Base-by-base conservation (phyloP, 257 asterid species). In the Solanum infundibuliforme region DNA sequence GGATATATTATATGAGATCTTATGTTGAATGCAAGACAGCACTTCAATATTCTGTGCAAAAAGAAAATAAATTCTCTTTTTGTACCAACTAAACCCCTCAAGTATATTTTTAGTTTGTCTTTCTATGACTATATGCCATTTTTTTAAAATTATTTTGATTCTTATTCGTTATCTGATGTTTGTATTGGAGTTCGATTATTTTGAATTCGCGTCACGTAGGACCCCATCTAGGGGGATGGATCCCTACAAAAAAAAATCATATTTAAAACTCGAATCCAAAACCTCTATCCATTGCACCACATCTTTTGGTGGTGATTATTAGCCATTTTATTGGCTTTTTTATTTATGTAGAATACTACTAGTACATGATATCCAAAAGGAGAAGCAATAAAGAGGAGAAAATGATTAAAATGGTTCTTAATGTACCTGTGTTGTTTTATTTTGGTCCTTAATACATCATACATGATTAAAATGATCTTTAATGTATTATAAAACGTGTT, bases 11-110 rank as follows among this genome's bases (percentile, higher is more conserved):
- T 82, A 89, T 83, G 89, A 91, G 90, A 93, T 92, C 88, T 91
- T 90, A 92, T 93, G 94, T 92, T 91, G 92, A 95, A 95, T 91
- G 93, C 94, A 85, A 90, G 91, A 91, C 91, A 91, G 79, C 90
- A 23, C 21, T 18, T 83, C 75, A 55, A 85, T 68, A 52, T 87
- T 81, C 60, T 16, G 75, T 60, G 68, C 60, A 27, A 58, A 82
- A 52, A 32, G 75, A 87, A 27, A 83, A 31, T 72, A 39, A 29
- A 73, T 21, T 20, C 29, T 35, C 81, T 83, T 60, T 73, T 66
- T 86, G 76, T 75, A 34, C 88, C 52, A 29, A 72, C 58, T 11
- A 43, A 35, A 86, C 65, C 58, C 84, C 84, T 41, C 4, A 77
- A 79, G 27, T 46, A 81, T 81, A 81, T 81, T 81, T 81, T 81